Evolutionary conservation across 2,329 filamentous ascomycete genomes (phyloP).

Genomic region (Microsporum canis): DNA sequence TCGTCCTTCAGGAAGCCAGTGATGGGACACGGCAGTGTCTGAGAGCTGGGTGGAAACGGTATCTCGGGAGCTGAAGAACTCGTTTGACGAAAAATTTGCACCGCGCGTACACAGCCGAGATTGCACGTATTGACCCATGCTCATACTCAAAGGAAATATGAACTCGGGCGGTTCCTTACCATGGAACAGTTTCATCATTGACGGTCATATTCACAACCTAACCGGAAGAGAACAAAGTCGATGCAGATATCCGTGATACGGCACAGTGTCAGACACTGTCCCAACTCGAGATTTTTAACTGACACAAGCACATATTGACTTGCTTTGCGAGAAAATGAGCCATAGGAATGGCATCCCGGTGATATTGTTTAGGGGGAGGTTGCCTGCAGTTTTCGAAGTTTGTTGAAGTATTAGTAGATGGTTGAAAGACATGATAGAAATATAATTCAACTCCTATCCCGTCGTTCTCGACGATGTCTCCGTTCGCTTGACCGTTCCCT

Average conservation of each 20-base stretch:
- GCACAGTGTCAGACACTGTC: not conserved
- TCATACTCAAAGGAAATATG: not conserved
- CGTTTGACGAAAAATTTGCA: not conserved
- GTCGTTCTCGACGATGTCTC: constrained; percentile 20
- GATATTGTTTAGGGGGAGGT: not conserved
- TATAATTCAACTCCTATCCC: constrained; percentile 17
- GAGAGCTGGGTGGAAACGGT: constrained; percentile 73
- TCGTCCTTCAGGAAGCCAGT: constrained; percentile 56
- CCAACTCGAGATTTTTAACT: not conserved
- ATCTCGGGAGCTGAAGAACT: constrained; percentile 41
- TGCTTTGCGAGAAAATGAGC: not conserved
- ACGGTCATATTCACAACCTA: not conserved
- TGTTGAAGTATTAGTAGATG: not conserved
- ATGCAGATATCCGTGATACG: not conserved
- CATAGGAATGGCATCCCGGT: not conserved
- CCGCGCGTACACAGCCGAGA: not conserved
- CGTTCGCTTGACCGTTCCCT: constrained; percentile 10
- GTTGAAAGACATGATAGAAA: not conserved
- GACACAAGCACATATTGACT: not conserved
- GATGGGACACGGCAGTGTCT: constrained; percentile 56
- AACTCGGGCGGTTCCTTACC: not conserved
- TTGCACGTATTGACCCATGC: not conserved
- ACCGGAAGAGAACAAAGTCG: not conserved
- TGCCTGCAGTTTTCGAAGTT: not conserved
- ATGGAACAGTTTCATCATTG: not conserved